Evolutionary conservation across 106 monocot species (phyloP), one percentile per base, ranked within the genome.

Genomic region (Allium fistulosum): DNA sequence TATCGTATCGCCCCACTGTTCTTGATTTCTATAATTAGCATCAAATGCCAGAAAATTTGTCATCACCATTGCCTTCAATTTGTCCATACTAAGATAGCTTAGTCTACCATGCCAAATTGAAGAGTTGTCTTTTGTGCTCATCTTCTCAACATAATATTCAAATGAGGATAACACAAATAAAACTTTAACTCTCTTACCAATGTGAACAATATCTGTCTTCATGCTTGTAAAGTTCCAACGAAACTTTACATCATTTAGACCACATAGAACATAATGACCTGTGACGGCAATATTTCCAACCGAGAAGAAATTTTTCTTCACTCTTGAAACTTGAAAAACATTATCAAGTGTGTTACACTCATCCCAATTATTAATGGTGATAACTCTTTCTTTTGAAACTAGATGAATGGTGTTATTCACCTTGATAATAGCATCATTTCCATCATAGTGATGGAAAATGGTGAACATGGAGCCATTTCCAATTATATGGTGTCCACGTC

Each of bases 251-350:
- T 67, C 67, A 10, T 67, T 0, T 4, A 53, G 51, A 7, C 67
- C 67, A 27, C 51, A 67, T 10, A 67, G 4, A 14, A 67, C 67
- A 53, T 67, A 51, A 0, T 10, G 9, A 0, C 67, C 53, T 3
- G 53, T 17, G 7, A 52, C 66, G 4, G 50, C 66, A n/a, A 11
- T 17, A 66, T 66, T 66, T 12, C 1, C 46, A 3, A 66, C 46
- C 11, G 49, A 66, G n/a, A 53, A 67, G 17, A 67, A 1, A 49
- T 67, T 67, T 48, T 67, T 67, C 51, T 67, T 67, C 67, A 67
- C n/a, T 4, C 67, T 53, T 5, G 51, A 53, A 3, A 67, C 67
- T 17, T 67, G 49, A n/a, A 27, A n/a, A n/a, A n/a, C n/a, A n/a
- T n/a, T n/a, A n/a, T n/a, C n/a, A n/a, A n/a, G n/a, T n/a, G n/a